A percentile compares a stretch with the other conserved stretches of the same genome.
Conservation (phyloP, 2,329 filamentous ascomycete genomes). For the Penicillium janthinellum region DNA sequence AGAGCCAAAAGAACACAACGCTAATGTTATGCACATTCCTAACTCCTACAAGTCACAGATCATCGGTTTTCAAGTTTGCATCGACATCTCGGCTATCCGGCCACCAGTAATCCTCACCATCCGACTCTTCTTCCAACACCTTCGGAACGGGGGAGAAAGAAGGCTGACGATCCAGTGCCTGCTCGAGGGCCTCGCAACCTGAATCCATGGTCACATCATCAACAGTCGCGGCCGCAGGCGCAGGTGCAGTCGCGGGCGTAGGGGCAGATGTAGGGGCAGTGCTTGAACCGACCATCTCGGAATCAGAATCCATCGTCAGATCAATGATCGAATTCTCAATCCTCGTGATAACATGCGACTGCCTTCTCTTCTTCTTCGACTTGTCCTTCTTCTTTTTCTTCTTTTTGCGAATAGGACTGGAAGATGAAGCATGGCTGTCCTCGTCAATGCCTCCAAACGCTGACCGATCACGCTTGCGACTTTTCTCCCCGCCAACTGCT, state of each 20-base stretch:
- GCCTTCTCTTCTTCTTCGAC: not conserved
- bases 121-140: slow-evolving; percentile 8
- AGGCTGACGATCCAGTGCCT: not conserved
- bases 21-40: not conserved
- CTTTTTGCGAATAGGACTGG: not conserved
- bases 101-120: slow-evolving; percentile 43
- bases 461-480: not conserved
- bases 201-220: not conserved
- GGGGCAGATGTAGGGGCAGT: not conserved
- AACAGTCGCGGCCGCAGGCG: not conserved
- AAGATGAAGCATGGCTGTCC: not conserved
- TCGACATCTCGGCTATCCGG: slow-evolving; percentile 36
- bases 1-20: not conserved
- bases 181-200: not conserved
- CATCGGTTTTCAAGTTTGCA: slow-evolving; percentile 24
- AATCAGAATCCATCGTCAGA: slow-evolving; percentile 8
- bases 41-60: not conserved
- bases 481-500: not conserved
- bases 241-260: not conserved
- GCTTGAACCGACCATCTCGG: not conserved
- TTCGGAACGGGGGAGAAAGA: not conserved
- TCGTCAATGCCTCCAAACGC: not conserved
- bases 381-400: slow-evolving; percentile 11
- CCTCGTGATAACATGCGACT: slow-evolving; percentile 8
- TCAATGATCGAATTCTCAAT: slow-evolving; percentile 8